Conservation (phyloP, 23 red algal species). For the Pyropia haitanensis region DNA sequence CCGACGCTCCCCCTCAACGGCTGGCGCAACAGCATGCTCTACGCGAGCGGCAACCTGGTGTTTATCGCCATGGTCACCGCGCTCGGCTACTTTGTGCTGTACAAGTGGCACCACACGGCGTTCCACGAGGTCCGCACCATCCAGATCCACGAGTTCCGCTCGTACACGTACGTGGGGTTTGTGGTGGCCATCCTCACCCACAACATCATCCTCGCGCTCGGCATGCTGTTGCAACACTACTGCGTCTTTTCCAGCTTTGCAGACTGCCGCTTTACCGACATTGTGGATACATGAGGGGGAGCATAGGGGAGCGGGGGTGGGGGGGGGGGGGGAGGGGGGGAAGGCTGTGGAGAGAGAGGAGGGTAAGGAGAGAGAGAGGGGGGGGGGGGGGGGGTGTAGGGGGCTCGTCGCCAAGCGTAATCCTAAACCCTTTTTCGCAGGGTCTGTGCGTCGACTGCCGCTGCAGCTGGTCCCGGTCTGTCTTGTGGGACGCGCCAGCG, state of each 20-base stretch:
- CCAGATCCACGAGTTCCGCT: conserved; percentile 43
- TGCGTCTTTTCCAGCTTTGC: conserved; percentile 52
- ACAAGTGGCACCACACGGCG: conserved; percentile 42
- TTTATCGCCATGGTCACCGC: conserved; percentile 31
- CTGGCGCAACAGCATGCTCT: conserved; percentile 56
- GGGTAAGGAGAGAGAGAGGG: no score
- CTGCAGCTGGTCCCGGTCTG: no score
- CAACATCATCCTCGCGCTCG: conserved; percentile 58
- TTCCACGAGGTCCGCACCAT: conserved; percentile 66
- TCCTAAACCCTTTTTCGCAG: no score
- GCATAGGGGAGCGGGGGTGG: no score
- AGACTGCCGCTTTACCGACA: conserved; percentile 15
- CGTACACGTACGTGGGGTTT: conserved; percentile 46
- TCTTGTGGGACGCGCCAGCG: no score
- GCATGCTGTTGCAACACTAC: conserved; percentile 50
- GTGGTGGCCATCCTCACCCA: conserved; percentile 65
- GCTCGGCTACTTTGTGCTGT: conserved; percentile 37
- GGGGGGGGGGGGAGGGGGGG: no score
- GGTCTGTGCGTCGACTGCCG: no score
- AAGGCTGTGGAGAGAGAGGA: no score
- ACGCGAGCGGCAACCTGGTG: conserved; percentile 29
- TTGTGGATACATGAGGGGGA: not conserved
- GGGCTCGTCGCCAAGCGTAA: no score
- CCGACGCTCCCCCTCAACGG: conserved; percentile 1
- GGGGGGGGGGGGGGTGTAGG: no score